These are phyloP conservation scores for Sophora flavescens DNA, from an alignment of 306 rosid genomes.

Conservation along the genomic window DNA sequence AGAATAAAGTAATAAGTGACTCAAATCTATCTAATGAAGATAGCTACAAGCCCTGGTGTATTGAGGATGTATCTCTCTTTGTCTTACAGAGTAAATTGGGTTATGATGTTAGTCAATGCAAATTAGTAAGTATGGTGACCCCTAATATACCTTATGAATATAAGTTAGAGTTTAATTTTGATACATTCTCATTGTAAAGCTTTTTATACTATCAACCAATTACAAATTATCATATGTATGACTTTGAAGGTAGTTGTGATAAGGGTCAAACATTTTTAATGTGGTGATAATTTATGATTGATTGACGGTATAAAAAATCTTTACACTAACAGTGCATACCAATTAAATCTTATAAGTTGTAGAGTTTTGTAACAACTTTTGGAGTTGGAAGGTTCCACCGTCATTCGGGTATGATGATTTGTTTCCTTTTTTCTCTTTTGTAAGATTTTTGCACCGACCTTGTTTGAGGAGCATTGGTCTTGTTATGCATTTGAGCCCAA, in stretches of 20 bases:
- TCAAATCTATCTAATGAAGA: slow-evolving; percentile 22
- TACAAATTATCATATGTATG: too few species aligned
- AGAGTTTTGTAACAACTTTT: neutral
- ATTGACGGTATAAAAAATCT: too few species aligned
- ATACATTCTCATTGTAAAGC: too few species aligned
- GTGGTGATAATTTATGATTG: too few species aligned
- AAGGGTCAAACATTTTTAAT: too few species aligned
- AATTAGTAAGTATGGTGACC: slow-evolving; percentile 28
- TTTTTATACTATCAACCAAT: too few species aligned
- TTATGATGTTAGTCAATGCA: slow-evolving; percentile 41
- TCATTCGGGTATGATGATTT: neutral
- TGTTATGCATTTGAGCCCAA: slow-evolving; percentile 36
- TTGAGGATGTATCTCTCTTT: slow-evolving; percentile 38
- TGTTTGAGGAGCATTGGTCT: slow-evolving; percentile 43
- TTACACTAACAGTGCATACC: too few species aligned
- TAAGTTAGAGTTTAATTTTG: neutral
- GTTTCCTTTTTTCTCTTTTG: slow-evolving; percentile 7
- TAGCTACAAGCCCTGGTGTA: slow-evolving; percentile 39
- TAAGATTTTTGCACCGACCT: slow-evolving; percentile 40
- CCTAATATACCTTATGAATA: neutral
- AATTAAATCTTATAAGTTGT: neutral
- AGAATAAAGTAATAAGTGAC: slow-evolving; percentile 16
- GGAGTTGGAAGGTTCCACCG: slow-evolving; percentile 4
- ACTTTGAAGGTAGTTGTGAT: too few species aligned
- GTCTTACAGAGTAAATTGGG: slow-evolving; percentile 29